Evolutionary conservation across 139 green algal genomes (phyloP).

Genomic region (Microglena sp.): DNA sequence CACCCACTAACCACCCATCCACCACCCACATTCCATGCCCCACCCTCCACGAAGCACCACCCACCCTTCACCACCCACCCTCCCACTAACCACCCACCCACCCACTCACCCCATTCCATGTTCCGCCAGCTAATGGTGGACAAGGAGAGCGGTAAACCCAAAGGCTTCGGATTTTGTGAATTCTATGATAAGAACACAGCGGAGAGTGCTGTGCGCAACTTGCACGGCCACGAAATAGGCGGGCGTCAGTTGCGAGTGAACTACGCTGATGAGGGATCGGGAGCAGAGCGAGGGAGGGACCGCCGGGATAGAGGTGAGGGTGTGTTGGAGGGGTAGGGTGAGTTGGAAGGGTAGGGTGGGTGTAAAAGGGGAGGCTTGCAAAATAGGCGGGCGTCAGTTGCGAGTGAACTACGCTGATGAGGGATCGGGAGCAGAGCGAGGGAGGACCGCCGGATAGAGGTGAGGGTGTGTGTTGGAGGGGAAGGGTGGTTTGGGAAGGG

Average conservation of each 20-base stretch:
- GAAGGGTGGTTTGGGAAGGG: too few relatives aligned
- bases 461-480: too few relatives aligned
- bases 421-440: background rate
- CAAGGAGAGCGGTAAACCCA: conserved; percentile 82
- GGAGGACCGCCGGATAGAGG: background rate
- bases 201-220: conserved; percentile 75
- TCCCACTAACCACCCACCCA: too few relatives aligned
- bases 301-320: background rate
- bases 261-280: conserved; percentile 42
- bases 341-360: too few relatives aligned
- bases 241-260: conserved; percentile 57
- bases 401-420: conserved; percentile 60
- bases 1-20: too few relatives aligned
- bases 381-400: conserved; percentile 54
- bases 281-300: background rate
- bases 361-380: too few relatives aligned
- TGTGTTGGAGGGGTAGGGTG: too few relatives aligned
- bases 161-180: conserved; percentile 93
- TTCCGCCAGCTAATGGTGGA: conserved; percentile 84
- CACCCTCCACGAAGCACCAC: too few relatives aligned
- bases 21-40: too few relatives aligned
- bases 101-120: too few relatives aligned
- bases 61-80: too few relatives aligned
- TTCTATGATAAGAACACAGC: conserved; percentile 83
- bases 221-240: conserved; percentile 57